Percentiles rank a stretch among this genome's conserved stretches.
Evolutionary conservation across 2,329 filamentous ascomycete genomes (phyloP).

Genomic region (Calonectria hongkongensis): DNA sequence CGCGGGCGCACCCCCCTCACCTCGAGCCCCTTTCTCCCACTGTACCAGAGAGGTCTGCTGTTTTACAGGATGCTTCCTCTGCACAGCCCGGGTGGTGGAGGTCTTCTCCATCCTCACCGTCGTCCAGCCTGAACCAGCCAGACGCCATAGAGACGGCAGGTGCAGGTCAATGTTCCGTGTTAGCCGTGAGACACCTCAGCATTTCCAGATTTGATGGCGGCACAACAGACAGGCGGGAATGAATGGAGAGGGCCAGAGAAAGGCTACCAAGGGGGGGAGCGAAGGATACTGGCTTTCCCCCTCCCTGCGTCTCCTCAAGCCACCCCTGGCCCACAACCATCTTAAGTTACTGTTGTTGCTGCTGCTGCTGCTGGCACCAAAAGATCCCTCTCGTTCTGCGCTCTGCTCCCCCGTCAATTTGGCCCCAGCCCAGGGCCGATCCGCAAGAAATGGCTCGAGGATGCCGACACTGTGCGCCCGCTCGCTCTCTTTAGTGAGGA

Average conservation of each 20-base stretch:
- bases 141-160: slow-evolving; percentile 27
- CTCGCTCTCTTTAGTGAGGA: slow-evolving; percentile 19
- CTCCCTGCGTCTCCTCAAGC: slow-evolving; percentile 24
- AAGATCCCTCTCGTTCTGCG: slow-evolving; percentile 17
- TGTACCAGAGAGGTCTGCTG: slow-evolving; percentile 34
- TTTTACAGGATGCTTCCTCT: slow-evolving; percentile 24
- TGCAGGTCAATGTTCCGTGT: slow-evolving; percentile 35
- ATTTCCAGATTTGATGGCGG: slow-evolving; percentile 24
- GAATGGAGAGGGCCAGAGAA: slow-evolving; percentile 4
- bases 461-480: slow-evolving; percentile 33
- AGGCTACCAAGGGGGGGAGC: neutral
- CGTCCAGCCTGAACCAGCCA: slow-evolving; percentile 35
- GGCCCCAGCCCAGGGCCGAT: slow-evolving; percentile 33
- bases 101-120: slow-evolving; percentile 36
- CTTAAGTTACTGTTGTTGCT: slow-evolving; percentile 16
- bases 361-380: slow-evolving; percentile 9
- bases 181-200: slow-evolving; percentile 41
- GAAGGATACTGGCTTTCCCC: neutral
- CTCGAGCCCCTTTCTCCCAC: slow-evolving; percentile 17
- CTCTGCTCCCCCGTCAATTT: slow-evolving; percentile 20
- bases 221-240: slow-evolving; percentile 9
- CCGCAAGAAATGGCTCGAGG: slow-evolving; percentile 39
- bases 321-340: slow-evolving; percentile 26
- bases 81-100: slow-evolving; percentile 40
- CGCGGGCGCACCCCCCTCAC: slow-evolving; percentile 10